Evolutionary conservation across 2,329 filamentous ascomycete genomes (phyloP).

Genomic region (Ophiostoma montium): DNA sequence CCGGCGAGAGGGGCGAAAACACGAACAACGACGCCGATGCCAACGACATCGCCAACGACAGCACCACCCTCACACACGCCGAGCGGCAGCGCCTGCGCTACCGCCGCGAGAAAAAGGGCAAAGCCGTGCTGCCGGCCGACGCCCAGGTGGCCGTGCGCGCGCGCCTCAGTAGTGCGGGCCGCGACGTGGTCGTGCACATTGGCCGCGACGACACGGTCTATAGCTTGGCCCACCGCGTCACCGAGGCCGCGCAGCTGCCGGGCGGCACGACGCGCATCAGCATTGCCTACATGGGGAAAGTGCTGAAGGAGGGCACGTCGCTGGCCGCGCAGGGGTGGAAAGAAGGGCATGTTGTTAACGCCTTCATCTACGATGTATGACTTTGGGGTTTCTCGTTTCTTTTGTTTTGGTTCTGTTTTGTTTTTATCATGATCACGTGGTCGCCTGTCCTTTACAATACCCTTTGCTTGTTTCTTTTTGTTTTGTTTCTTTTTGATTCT

Average conservation of each 20-base stretch:
- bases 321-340: conserved; percentile 62
- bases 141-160: conserved; percentile 41
- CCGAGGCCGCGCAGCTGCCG: conserved; percentile 47
- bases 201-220: conserved; percentile 49
- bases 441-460: too few species aligned
- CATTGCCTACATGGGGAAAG: conserved; percentile 68
- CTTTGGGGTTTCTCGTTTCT: neutral
- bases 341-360: conserved; percentile 62
- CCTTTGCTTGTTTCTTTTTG: neutral
- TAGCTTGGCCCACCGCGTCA: conserved; percentile 46
- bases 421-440: neutral
- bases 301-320: conserved; percentile 54
- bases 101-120: conserved; percentile 38
- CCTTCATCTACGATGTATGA: conserved; percentile 38
- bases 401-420: neutral
- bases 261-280: conserved; percentile 43
- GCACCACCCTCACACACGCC: neutral
- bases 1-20: too few species aligned
- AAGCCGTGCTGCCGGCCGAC: conserved; percentile 24
- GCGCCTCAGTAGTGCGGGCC: conserved; percentile 50
- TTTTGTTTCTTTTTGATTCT: neutral
- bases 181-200: conserved; percentile 47
- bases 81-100: conserved; percentile 5
- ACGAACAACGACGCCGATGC: conserved; percentile 2
- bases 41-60: conserved; percentile 4